Base-by-base conservation (phyloP, 306 rosid species). In the Potentilla sterilis region DNA sequence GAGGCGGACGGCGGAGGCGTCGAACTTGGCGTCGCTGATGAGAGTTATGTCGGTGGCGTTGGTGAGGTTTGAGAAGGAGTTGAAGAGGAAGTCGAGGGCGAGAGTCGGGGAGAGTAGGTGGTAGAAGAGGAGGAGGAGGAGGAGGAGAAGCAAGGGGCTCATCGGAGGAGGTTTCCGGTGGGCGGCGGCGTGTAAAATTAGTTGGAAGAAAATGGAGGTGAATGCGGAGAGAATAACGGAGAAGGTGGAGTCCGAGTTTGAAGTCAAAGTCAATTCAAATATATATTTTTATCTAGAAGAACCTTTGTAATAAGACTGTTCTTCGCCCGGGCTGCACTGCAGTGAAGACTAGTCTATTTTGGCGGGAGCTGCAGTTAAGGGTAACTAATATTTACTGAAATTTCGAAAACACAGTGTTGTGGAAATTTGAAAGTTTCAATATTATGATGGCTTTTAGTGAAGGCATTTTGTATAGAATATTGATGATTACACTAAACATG, bases 1-100 rank as follows among this genome's bases (percentile, higher is more conserved):
- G 81, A 94, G 88, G 68, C 94, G 93, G 61, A 94, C 64, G 72
- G 84, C 86, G 48, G 90, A 15, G 65, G 42, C 5, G 71, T 94
- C 96, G 65, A 94, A 1, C 0, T 57, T 80, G 0, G 98, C 87
- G 51, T 94, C 98, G 86, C 75, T 75, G 86, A 84, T 73, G 77
- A 94, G 87, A 34, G 83, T 84, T 62, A 94, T 40, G 82, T 83
- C 83, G 46, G 88, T 85, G 67, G 74, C 66, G 41, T 89, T 87
- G 73, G 77, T n/a, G 70, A 34, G 0, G 63, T 81, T 77, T 70
- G 78, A 52, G 86, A 94, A 94, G 72, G 95, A 88, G 61, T 90
- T 90, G 85, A 83, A 79, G 77, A 86, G 63, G 69, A 94, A 90
- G 16, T 91, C 87, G 5, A 94, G 22, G 10, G 90, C 81, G 21